phyloP scores from a whole-genome alignment of 169 alveolate genomes.

The Besnoitia besnoiti region DNA sequence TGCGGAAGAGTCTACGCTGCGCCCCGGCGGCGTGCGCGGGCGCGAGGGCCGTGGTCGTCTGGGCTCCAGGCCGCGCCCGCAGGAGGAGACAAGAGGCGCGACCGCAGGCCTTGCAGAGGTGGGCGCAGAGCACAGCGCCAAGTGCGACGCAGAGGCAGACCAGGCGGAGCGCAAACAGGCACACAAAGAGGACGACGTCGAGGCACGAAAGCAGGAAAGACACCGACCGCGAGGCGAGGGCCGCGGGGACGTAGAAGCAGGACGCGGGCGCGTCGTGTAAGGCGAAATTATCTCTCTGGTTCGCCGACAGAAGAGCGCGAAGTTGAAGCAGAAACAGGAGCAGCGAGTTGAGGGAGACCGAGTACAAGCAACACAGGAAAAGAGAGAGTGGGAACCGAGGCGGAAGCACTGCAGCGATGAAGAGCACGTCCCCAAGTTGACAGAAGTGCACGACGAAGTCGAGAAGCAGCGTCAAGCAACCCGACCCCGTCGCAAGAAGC shows the following conservation, averaged over 20 bases:
- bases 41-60: background rate
- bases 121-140: background rate
- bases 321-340: background rate
- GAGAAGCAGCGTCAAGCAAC: background rate
- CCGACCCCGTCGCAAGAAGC: background rate
- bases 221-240: background rate
- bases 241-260: background rate
- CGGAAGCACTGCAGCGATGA: background rate
- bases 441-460: background rate
- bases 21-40: background rate
- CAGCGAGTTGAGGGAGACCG: background rate
- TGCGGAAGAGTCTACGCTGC: background rate
- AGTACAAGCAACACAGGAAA: background rate
- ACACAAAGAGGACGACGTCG: background rate
- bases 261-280: background rate
- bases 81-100: background rate
- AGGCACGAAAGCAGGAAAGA: background rate
- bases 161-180: background rate
- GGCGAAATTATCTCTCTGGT: background rate
- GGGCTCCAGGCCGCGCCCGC: background rate
- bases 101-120: background rate
- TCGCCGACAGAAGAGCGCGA: background rate
- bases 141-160: background rate
- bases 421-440: constrained; percentile 18
- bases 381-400: constrained; percentile 5